A percentile compares a stretch with the other conserved stretches of the same genome.
Evolutionary conservation across 805 yeast species (phyloP).

Genomic region (Wickerhamomyces chaumierensis): DNA sequence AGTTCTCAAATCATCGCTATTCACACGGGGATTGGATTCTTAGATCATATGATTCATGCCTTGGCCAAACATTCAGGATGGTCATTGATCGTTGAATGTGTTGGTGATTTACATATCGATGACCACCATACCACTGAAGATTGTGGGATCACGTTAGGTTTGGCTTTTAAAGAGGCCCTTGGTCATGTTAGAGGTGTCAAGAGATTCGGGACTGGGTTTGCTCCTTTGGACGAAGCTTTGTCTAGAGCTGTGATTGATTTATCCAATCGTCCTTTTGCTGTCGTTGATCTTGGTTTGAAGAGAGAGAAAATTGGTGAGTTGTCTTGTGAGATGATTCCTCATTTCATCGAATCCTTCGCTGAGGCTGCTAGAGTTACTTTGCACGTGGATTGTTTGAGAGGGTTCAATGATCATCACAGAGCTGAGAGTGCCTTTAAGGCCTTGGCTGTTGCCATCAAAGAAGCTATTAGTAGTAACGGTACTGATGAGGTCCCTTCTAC

Average conservation of each 20-base stretch:
- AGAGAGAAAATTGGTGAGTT: slow-evolving; percentile 91
- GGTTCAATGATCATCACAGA: slow-evolving; percentile 92
- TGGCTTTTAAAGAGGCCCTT: slow-evolving; percentile 79
- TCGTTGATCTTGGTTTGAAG: slow-evolving; percentile 77
- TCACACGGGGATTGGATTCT: slow-evolving; percentile 87
- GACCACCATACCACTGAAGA: slow-evolving; percentile 98
- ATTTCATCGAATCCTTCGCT: slow-evolving; percentile 88
- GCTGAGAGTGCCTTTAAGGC: slow-evolving; percentile 97
- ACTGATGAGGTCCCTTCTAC: slow-evolving; percentile 90
- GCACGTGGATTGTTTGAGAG: slow-evolving; percentile 91
- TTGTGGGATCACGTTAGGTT: slow-evolving; percentile 85
- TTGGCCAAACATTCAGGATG: slow-evolving; percentile 95
- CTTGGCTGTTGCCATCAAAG: slow-evolving; percentile 81
- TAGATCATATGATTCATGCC: slow-evolving; percentile 97
- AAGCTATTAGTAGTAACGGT: slow-evolving; percentile 76
- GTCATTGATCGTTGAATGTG: slow-evolving; percentile 82
- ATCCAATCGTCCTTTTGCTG: slow-evolving; percentile 88
- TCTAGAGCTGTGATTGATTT: slow-evolving; percentile 94
- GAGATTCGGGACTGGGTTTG: slow-evolving; percentile 87
- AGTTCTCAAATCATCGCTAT: slow-evolving; percentile 64
- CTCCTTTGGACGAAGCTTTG: slow-evolving; percentile 94
- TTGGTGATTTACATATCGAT: slow-evolving; percentile 91
- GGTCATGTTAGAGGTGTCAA: slow-evolving; percentile 87
- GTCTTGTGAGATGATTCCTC: slow-evolving; percentile 96
- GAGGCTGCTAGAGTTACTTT: slow-evolving; percentile 82